Conservation (phyloP, 1,139 yeast species). For the Scheffersomyces stambukii region DNA sequence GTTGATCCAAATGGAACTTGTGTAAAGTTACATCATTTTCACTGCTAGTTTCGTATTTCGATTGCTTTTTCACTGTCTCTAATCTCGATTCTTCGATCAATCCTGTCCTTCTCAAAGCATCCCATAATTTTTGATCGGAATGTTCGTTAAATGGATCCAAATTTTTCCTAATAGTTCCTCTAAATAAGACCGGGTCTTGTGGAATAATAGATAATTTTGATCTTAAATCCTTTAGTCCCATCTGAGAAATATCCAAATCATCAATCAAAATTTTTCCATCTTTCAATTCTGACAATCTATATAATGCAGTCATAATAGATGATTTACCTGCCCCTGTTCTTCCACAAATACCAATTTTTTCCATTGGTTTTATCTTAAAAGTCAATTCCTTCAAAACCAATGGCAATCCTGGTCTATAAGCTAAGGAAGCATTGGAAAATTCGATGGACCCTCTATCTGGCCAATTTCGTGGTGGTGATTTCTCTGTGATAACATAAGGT, state of each 20-base stretch:
- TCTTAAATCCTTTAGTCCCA: conserved; percentile 77
- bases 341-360: conserved; percentile 73
- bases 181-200: conserved; percentile 87
- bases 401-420: conserved; percentile 77
- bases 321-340: conserved; percentile 83
- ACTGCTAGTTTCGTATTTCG: conserved; percentile 6
- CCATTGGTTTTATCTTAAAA: conserved; percentile 46
- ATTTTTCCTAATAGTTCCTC: conserved; percentile 76
- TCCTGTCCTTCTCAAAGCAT: conserved; percentile 31
- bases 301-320: conserved; percentile 62
- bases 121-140: conserved; percentile 31
- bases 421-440: conserved; percentile 57
- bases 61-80: conserved; percentile 14
- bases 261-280: conserved; percentile 55
- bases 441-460: conserved; percentile 47
- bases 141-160: conserved; percentile 58
- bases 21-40: conserved; percentile 8
- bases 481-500: conserved; percentile 45
- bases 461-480: conserved; percentile 50
- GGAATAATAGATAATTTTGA: conserved; percentile 82
- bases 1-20: conserved; percentile 32
- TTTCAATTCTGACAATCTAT: conserved; percentile 53
- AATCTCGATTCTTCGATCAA: conserved; percentile 22
- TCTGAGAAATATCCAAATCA: conserved; percentile 53
- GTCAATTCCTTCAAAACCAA: conserved; percentile 57